These are phyloP conservation scores for Coemansia sp. DNA, from an alignment of 192 early-diverging fungal species.

Conservation along the genomic window DNA sequence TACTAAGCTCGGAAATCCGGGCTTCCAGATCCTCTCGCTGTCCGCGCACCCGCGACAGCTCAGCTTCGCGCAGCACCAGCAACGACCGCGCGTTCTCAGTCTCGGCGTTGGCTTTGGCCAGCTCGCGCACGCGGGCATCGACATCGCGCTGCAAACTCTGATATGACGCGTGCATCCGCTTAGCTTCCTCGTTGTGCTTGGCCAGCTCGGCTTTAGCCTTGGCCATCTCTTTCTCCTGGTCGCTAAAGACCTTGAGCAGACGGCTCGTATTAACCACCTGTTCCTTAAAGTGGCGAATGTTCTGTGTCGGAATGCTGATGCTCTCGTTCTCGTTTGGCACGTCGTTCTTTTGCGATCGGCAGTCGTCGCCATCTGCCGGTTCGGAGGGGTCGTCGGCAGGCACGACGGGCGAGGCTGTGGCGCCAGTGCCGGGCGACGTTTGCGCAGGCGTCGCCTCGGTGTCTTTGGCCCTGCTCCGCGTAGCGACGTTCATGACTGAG, in stretches of 20 bases:
- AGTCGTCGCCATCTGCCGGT: neutral
- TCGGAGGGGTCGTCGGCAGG: neutral
- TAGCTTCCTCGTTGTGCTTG: slow-evolving; percentile 30
- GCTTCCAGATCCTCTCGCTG: slow-evolving; percentile 53
- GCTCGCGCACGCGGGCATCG: slow-evolving; percentile 33
- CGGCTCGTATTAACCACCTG: slow-evolving; percentile 53
- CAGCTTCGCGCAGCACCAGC: slow-evolving; percentile 37
- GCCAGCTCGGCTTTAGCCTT: slow-evolving; percentile 43
- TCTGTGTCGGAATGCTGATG: slow-evolving; percentile 41
- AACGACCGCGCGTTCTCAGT: slow-evolving; percentile 39
- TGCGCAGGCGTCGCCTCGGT: slow-evolving; percentile 15
- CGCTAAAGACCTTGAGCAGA: slow-evolving; percentile 47
- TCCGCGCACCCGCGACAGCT: slow-evolving; percentile 50
- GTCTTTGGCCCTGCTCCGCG: slow-evolving; percentile 32
- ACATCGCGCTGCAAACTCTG: slow-evolving; percentile 40
- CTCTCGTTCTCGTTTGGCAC: slow-evolving; percentile 5
- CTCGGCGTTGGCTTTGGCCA: slow-evolving; percentile 42
- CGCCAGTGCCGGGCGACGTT: neutral
- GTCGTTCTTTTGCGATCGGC: neutral
- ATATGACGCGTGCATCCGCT: slow-evolving; percentile 23
- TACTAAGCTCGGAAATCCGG: slow-evolving; percentile 30
- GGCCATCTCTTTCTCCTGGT: slow-evolving; percentile 52
- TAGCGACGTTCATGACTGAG: slow-evolving; percentile 37
- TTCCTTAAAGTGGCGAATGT: slow-evolving; percentile 52
- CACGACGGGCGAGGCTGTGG: neutral